Percentiles rank a stretch among this genome's conserved stretches.
Conservation (phyloP, 179 eudicot species). For the Silene coronaria region DNA sequence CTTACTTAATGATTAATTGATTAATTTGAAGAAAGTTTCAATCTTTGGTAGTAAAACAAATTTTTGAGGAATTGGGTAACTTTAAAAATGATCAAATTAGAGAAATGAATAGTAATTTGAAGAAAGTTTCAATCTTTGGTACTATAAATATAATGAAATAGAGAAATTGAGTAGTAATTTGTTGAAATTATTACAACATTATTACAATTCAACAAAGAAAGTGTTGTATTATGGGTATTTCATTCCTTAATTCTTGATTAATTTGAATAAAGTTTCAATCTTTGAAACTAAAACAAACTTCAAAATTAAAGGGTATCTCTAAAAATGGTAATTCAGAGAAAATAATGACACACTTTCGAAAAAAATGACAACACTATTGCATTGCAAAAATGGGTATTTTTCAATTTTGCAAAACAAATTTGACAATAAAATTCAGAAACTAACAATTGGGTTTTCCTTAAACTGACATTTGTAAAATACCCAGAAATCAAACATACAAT, state of each 20-base stretch:
- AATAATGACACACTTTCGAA: neutral
- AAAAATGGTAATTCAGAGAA: neutral
- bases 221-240: too few species aligned
- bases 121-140: constrained; percentile 9
- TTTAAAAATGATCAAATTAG: too few species aligned
- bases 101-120: too few species aligned
- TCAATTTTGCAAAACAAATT: neutral
- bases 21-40: neutral
- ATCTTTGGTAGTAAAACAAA: constrained; percentile 6
- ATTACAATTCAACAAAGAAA: neutral
- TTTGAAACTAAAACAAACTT: neutral
- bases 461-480: neutral
- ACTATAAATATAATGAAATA: neutral
- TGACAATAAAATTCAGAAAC: neutral
- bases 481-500: neutral
- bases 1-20: neutral
- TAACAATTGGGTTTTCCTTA: neutral
- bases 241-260: too few species aligned
- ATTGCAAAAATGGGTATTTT: neutral
- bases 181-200: neutral
- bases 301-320: neutral
- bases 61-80: too few species aligned
- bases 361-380: neutral
- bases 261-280: neutral
- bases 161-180: neutral